Percentiles rank a stretch among this genome's conserved stretches.
Evolutionary conservation across 768 basidiomycete genomes (phyloP).

Genomic region (Royoungia palumana): DNA sequence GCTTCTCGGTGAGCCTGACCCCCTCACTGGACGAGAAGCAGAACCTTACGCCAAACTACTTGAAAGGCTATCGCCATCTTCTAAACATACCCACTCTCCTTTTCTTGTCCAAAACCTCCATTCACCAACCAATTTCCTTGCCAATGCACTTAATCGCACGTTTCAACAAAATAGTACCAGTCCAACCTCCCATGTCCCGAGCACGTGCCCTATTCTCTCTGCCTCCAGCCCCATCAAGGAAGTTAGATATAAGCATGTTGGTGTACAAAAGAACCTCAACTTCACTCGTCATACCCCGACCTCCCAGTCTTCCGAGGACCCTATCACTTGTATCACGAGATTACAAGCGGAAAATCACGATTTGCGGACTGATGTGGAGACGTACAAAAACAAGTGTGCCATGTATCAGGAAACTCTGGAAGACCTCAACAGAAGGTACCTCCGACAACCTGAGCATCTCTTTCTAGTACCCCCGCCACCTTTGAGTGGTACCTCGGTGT

Average conservation of each 20-base stretch:
- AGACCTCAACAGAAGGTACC: constrained; percentile 13
- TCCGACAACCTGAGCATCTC: neutral
- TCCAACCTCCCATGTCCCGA: constrained; percentile 6
- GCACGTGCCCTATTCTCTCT: constrained; percentile 6
- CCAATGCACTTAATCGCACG: constrained; percentile 28
- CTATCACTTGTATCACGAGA: constrained; percentile 12
- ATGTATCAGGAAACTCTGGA: constrained; percentile 4
- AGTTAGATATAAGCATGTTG: constrained; percentile 17
- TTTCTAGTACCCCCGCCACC: neutral
- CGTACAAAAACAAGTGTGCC: constrained; percentile 6
- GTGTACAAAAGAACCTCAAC: constrained; percentile 23
- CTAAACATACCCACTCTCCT: neutral
- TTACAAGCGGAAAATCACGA: constrained; percentile 17
- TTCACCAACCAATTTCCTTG: constrained; percentile 12
- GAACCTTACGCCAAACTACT: constrained; percentile 24
- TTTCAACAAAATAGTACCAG: constrained; percentile 22
- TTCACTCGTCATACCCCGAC: constrained; percentile 17
- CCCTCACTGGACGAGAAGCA: constrained; percentile 30
- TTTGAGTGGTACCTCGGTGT: neutral
- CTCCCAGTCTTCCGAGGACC: constrained; percentile 1
- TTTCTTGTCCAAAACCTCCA: neutral
- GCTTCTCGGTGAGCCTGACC: constrained; percentile 31
- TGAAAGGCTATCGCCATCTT: constrained; percentile 19
- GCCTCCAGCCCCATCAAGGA: constrained; percentile 1
- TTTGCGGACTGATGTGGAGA: constrained; percentile 9